Evolutionary conservation across 805 yeast species (phyloP).

Genomic region (Metschnikowia chrysomelidarum): DNA sequence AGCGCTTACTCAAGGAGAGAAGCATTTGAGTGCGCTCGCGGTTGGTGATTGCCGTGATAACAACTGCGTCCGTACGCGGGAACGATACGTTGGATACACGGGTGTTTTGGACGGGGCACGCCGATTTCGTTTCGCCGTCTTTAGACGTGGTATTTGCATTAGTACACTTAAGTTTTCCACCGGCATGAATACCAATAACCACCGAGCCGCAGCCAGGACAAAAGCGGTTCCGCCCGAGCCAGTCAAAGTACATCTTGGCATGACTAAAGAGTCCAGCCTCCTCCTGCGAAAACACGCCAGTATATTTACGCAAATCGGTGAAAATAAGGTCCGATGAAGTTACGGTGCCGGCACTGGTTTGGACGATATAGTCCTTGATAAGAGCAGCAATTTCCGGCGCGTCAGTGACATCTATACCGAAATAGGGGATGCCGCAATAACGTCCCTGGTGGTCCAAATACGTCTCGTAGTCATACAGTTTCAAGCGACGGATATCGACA

Average conservation of each 20-base stretch:
- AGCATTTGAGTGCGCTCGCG: slow-evolving; percentile 58
- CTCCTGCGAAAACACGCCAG: slow-evolving; percentile 29
- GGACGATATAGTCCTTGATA: slow-evolving; percentile 26
- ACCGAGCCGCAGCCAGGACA: slow-evolving; percentile 86
- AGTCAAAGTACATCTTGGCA: slow-evolving; percentile 80
- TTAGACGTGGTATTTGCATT: slow-evolving; percentile 13
- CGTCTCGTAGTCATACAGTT: slow-evolving; percentile 28
- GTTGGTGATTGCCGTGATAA: slow-evolving; percentile 77
- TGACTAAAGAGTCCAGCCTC: slow-evolving; percentile 76
- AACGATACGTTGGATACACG: slow-evolving; percentile 74
- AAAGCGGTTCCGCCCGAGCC: slow-evolving; percentile 69
- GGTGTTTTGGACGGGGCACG: slow-evolving; percentile 38
- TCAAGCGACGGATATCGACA: slow-evolving; percentile 28
- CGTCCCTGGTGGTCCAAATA: slow-evolving; percentile 44
- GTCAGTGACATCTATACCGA: slow-evolving; percentile 56
- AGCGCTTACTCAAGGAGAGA: slow-evolving; percentile 67
- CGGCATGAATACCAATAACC: slow-evolving; percentile 63
- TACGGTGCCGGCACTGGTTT: background rate
- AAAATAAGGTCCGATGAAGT: slow-evolving; percentile 21
- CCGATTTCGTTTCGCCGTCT: slow-evolving; percentile 16
- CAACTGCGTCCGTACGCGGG: slow-evolving; percentile 90
- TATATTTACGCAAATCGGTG: slow-evolving; percentile 36
- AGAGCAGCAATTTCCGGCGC: slow-evolving; percentile 40
- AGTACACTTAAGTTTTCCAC: slow-evolving; percentile 40
- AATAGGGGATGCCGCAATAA: slow-evolving; percentile 62